A percentile compares a stretch with the other conserved stretches of the same genome.
These are phyloP conservation scores for Trichoderma atroviride DNA, from an alignment of 2,329 filamentous ascomycete genomes.

Conservation along the genomic window DNA sequence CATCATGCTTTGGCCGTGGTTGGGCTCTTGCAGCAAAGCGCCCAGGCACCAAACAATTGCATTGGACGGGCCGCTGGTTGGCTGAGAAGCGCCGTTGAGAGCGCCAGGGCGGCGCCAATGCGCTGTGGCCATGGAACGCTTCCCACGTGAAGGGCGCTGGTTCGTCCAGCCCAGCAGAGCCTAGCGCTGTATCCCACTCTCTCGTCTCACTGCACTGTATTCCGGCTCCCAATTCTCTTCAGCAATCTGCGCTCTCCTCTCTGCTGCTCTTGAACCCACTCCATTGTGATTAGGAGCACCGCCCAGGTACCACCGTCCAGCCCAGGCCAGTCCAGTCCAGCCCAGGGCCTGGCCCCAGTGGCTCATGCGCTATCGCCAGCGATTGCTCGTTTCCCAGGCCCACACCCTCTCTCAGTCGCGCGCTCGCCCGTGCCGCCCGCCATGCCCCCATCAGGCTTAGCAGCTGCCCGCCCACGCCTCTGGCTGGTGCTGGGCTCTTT, in stretches of 20 bases:
- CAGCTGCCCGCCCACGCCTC: background rate
- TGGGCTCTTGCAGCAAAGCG: slow-evolving; percentile 22
- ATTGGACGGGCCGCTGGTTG: slow-evolving; percentile 12
- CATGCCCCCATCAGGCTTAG: slow-evolving; percentile 11
- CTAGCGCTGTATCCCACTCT: background rate
- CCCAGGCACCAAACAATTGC: slow-evolving; percentile 13
- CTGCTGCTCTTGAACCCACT: background rate
- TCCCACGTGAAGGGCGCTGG: background rate
- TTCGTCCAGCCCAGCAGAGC: background rate
- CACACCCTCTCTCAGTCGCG: slow-evolving; percentile 9
- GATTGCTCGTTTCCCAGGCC: slow-evolving; percentile 18
- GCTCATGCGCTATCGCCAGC: slow-evolving; percentile 20
- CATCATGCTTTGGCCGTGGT: slow-evolving; percentile 1
- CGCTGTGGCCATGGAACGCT: background rate
- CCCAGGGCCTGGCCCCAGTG: slow-evolving; percentile 22
- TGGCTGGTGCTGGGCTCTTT: slow-evolving; percentile 13
- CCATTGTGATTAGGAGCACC: background rate
- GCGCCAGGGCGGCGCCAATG: background rate
- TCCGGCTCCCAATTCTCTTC: background rate
- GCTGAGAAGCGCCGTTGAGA: background rate
- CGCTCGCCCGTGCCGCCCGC: slow-evolving; percentile 20
- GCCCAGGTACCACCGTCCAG: background rate
- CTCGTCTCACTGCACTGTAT: background rate
- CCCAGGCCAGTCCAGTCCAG: background rate
- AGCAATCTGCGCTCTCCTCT: background rate